Evolutionary conservation across 495 filamentous ascomycete species (phyloP).

Genomic region (Trichodelitschia bisporula): DNA sequence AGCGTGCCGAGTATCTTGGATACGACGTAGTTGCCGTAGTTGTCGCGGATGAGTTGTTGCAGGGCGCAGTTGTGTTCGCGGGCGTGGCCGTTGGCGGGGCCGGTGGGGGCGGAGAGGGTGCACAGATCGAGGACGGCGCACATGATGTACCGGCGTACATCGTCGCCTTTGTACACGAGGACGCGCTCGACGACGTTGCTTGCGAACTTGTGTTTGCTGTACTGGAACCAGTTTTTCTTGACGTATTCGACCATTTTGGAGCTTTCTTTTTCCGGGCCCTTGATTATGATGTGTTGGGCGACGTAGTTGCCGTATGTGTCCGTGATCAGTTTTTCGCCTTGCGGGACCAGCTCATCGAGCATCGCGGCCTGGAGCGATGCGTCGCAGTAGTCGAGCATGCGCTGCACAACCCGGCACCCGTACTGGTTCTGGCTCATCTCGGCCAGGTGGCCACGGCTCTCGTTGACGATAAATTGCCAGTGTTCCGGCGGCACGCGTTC

Average conservation of each 20-base stretch:
- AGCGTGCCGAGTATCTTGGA: slow-evolving; percentile 67
- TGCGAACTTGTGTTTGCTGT: slow-evolving; percentile 89
- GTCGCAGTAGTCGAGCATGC: slow-evolving; percentile 71
- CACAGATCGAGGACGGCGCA: slow-evolving; percentile 32
- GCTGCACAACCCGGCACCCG: slow-evolving; percentile 82
- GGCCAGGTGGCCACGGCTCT: slow-evolving; percentile 60
- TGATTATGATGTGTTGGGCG: slow-evolving; percentile 74
- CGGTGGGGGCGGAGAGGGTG: background rate
- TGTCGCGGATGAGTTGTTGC: slow-evolving; percentile 60
- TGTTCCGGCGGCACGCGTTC: slow-evolving; percentile 60
- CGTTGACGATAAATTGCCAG: slow-evolving; percentile 72
- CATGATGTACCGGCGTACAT: slow-evolving; percentile 50
- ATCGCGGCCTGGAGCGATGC: slow-evolving; percentile 43
- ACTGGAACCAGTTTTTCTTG: slow-evolving; percentile 37
- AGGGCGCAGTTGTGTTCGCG: slow-evolving; percentile 43
- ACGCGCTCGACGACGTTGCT: slow-evolving; percentile 97
- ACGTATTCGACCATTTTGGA: slow-evolving; percentile 49
- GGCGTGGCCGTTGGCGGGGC: slow-evolving; percentile 11
- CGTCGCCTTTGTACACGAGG: slow-evolving; percentile 43
- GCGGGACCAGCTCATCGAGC: slow-evolving; percentile 54
- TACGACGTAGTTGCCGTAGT: slow-evolving; percentile 91
- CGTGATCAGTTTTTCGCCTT: slow-evolving; percentile 44
- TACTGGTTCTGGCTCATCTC: slow-evolving; percentile 58
- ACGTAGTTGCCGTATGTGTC: slow-evolving; percentile 97
- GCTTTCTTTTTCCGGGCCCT: slow-evolving; percentile 55